Conservation (phyloP, 257 asterid genomes). For the Lycium barbarum region DNA sequence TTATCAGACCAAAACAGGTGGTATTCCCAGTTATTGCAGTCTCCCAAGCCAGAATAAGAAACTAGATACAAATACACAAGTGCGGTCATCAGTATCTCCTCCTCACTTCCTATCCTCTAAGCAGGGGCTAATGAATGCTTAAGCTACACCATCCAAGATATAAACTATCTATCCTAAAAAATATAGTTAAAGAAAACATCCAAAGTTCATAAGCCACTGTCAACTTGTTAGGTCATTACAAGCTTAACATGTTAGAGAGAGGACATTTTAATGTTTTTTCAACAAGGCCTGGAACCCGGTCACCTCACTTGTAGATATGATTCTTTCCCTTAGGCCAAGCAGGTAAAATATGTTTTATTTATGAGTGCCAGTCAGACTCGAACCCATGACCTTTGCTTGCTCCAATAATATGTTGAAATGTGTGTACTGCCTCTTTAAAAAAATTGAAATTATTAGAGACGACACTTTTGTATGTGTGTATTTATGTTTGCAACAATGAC, state of each 20-base stretch:
- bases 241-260: neutral
- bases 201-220: neutral
- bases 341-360: neutral
- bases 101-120: conserved; percentile 16
- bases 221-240: neutral
- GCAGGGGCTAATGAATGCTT: neutral
- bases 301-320: neutral
- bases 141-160: neutral
- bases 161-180: conserved; percentile 10
- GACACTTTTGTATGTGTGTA: neutral
- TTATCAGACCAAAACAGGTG: neutral
- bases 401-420: neutral
- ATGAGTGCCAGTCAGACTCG: neutral
- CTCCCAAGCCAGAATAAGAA: conserved; percentile 1
- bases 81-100: conserved; percentile 7
- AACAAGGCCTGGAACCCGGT: neutral
- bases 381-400: neutral
- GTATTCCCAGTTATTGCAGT: neutral
- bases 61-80: neutral
- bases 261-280: neutral
- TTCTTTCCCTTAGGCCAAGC: neutral
- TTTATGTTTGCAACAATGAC: neutral
- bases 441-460: neutral
- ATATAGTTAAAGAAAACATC: neutral
- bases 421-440: neutral